A percentile compares a stretch with the other conserved stretches of the same genome.
Evolutionary conservation across 2,329 filamentous ascomycete species (phyloP).

Genomic region (Coniochaeta sp.): DNA sequence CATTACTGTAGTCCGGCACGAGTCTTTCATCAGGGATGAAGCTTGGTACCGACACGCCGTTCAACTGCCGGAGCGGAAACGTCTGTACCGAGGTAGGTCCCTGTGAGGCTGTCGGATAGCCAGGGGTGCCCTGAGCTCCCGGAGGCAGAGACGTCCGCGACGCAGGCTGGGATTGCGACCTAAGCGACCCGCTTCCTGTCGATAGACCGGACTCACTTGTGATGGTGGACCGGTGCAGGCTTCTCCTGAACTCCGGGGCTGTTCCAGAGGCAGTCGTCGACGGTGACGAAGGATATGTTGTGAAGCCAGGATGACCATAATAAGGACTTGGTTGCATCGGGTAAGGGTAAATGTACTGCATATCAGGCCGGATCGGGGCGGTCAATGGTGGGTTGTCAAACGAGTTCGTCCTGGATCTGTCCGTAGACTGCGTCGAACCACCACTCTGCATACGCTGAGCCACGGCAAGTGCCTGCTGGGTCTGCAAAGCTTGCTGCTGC

Average conservation of each 20-base stretch:
- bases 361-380: conserved; percentile 49
- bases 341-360: conserved; percentile 42
- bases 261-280: conserved; percentile 28
- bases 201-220: conserved; percentile 39
- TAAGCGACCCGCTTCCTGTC: conserved; percentile 45
- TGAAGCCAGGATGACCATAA: conserved; percentile 41
- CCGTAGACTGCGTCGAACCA: conserved; percentile 26
- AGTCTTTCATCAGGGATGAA: conserved; percentile 46
- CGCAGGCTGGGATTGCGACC: conserved; percentile 62
- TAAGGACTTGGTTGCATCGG: conserved; percentile 32
- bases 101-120: conserved; percentile 22
- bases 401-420: conserved; percentile 54
- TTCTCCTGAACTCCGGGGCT: conserved; percentile 47
- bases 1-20: conserved; percentile 39
- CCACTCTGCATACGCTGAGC: conserved; percentile 32
- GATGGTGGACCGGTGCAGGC: conserved; percentile 45
- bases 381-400: conserved; percentile 55
- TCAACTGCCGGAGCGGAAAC: conserved; percentile 32
- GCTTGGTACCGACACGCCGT: conserved; percentile 44
- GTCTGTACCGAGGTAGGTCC: conserved; percentile 27
- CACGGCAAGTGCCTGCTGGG: conserved; percentile 33
- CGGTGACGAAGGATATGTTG: conserved; percentile 50
- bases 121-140: conserved; percentile 2
- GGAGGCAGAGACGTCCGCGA: conserved; percentile 32
- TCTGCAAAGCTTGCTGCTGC: conserved; percentile 19